These are phyloP conservation scores for Discostella stelligeroides DNA, from an alignment of 108 stramenopile species.

Conservation along the genomic window DNA sequence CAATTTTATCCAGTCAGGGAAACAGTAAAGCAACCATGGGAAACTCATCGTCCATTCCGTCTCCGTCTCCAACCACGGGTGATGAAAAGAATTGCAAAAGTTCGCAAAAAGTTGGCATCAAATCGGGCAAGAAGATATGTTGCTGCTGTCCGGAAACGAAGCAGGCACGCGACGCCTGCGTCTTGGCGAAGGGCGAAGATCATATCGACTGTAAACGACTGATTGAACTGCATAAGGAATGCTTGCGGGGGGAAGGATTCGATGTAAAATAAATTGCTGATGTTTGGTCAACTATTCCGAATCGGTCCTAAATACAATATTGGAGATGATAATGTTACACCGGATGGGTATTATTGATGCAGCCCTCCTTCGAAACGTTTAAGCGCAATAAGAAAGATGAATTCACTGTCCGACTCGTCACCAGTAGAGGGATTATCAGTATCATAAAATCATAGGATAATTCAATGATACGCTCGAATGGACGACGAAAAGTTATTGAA, in stretches of 20 bases:
- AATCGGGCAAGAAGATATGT: conserved; percentile 98
- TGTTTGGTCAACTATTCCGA: not conserved
- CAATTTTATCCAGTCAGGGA: no score
- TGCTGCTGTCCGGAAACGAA: conserved; percentile 99
- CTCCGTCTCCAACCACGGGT: conserved; percentile 8
- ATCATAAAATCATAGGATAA: no score
- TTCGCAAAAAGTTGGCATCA: conserved; percentile 83
- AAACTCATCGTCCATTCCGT: conserved; percentile 45
- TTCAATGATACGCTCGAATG: no score
- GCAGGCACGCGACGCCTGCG: conserved; percentile 93
- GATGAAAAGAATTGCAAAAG: conserved; percentile 23
- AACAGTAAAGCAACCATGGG: conserved; percentile 32
- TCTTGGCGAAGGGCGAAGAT: conserved; percentile 92
- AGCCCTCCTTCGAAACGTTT: no score
- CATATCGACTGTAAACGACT: conserved; percentile 79
- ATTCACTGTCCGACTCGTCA: no score
- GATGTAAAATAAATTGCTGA: conserved; percentile 74
- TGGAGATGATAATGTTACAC: no score
- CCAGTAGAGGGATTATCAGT: no score
- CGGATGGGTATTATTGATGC: no score
- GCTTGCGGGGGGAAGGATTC: conserved; percentile 94
- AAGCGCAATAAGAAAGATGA: no score
- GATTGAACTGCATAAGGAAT: conserved; percentile 97
- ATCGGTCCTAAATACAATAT: no score
- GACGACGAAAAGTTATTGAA: no score